Base-by-base conservation (phyloP, 2,329 filamentous ascomycete species). In the Myotisia sp. region DNA sequence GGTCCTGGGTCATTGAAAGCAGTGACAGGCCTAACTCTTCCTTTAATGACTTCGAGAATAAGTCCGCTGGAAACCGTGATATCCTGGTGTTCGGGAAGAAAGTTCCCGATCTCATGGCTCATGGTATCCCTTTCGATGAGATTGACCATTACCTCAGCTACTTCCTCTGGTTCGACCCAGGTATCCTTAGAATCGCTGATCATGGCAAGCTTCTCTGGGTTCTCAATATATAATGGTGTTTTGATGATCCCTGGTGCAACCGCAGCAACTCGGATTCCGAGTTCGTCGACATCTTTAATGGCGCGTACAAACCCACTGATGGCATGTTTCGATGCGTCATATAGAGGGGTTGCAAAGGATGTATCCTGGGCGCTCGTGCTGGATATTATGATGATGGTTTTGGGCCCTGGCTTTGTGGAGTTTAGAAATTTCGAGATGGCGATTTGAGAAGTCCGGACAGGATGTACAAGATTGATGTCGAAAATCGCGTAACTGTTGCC, bases 221-320 rank as follows among this genome's bases (percentile, higher is more conserved):
- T 62, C 3, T 74, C 71, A 0, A 64, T 70, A 69, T 69, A 76
- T 4, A 76, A 51, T 6, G 71, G 71, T 8, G 71, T 76, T 40
- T 65, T 71, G 43, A 75, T 70, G 1, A 74, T 50, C 0, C 71
- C 72, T 0, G 72, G 71, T n/a, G 70, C 70, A 2, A 76, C 70
- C 4, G 64, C 70, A 17, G 70, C 73, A 12, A 76, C 69, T 0
- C 70, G 54, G 34, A 76, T 70, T 0, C 67, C 67, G 14, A 67
- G 43, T 1, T 44, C 45, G 1, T 51, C 33, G 4, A 75, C 57
- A 1, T 54, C 48, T 0, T 53, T 63, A 8, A 76, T 46, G 3
- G 58, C 60, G 36, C 70, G 62, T 3, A 74, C 41, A 22, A 69
- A 52, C 5, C 63, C 64, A 31, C 49, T 60, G 34, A 68, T 56